Evolutionary conservation across 2,329 filamentous ascomycete genomes (phyloP), one percentile per base, ranked within the genome.

Genomic region (Colletotrichum karsti): DNA sequence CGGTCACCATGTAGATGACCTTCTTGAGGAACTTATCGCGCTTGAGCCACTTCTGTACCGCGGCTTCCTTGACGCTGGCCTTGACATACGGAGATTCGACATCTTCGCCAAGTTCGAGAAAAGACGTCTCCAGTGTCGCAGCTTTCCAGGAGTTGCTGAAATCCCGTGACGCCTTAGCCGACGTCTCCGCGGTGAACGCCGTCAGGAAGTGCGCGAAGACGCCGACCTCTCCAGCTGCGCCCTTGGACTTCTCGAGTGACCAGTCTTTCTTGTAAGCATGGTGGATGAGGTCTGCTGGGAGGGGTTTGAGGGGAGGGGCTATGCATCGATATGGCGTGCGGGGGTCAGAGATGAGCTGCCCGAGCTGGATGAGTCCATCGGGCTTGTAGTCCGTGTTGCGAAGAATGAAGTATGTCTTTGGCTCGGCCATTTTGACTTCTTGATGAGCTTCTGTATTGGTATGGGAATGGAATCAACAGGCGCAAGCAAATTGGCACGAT

Each of bases 321-420:
- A 63, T 18, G n/a, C 18, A 41, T 26, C 50, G 48, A 28, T 63
- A 62, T 7, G 58, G 58, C 5, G 20, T 33, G n/a, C 20, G 35
- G 7, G 48, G 58, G n/a, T 62, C 50, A 20, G 46, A 33, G 48
- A 62, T 62, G 48, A 62, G 58, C 58, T 62, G 48, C 20, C 48
- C 58, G n/a, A 62, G 35, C 12, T 54, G 58, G 7, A 62, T 62
- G 4, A 62, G 33, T 33, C 3, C n/a, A 15, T 54, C 39, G 7
- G 50, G 26, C 26, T 54, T 33, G 35, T 62, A 54, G 24, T 54
- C 26, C 6, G 35, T 62, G 8, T 15, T 53, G 8, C 20, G 58
- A 15, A 54, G 58, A n/a, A 62, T 54, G 18, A 62, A 54, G 18
- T 62, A 62, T 4, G 58, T 62, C 24, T 42, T 61, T 33, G 30